These are phyloP conservation scores for Morella rubra DNA, from an alignment of 306 rosid genomes.

Conservation along the genomic window DNA sequence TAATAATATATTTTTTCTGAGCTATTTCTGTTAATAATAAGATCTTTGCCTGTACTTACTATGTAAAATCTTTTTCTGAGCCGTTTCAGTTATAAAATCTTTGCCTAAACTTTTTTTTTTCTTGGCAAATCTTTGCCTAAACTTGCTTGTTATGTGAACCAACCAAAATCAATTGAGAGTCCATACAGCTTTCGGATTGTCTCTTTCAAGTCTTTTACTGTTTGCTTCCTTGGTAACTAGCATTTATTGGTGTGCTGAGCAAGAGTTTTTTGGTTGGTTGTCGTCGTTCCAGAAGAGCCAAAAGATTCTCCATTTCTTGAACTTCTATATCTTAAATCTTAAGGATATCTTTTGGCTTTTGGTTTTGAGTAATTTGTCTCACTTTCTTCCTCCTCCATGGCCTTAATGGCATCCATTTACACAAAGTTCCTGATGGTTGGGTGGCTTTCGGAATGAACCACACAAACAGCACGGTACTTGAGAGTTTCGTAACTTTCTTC, in stretches of 20 bases:
- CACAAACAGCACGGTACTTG: conserved; percentile 24
- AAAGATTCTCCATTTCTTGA: conserved; percentile 37
- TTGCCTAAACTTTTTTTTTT: background rate
- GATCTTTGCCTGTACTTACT: background rate
- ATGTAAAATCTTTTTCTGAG: no score
- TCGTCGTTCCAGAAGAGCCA: conserved; percentile 31
- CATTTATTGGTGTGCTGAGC: conserved; percentile 34
- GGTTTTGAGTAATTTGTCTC: conserved; percentile 33
- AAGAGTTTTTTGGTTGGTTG: conserved; percentile 30
- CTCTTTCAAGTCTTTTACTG: background rate
- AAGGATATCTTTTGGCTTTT: conserved; percentile 12
- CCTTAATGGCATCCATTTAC: conserved; percentile 10
- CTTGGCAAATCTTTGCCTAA: no score
- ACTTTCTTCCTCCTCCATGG: conserved; percentile 10
- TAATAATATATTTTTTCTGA: background rate
- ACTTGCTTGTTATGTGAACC: background rate
- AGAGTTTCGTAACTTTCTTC: background rate
- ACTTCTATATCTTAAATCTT: conserved; percentile 10
- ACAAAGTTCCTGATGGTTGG: conserved; percentile 20
- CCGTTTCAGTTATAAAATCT: no score
- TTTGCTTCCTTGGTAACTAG: conserved; percentile 12
- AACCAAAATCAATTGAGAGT: background rate
- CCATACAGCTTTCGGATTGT: conserved; percentile 12
- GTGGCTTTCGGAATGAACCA: conserved; percentile 11
- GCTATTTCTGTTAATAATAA: background rate